Percentiles rank a stretch among this genome's conserved stretches.
phyloP scores from a whole-genome alignment of 345 rosid genomes.

The Theobroma cacao region DNA sequence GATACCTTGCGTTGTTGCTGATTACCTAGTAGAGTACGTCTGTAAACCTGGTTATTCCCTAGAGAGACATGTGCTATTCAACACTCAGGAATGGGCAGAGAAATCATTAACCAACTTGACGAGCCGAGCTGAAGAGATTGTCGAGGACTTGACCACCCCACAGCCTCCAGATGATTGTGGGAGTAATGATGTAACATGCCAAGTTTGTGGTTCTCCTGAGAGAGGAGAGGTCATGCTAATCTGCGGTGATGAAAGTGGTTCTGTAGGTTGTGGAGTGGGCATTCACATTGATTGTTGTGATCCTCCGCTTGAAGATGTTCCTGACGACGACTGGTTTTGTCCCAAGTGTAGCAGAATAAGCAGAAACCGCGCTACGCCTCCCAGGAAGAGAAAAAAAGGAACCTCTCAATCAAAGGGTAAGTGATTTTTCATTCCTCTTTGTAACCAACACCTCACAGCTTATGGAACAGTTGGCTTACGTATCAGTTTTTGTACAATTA shows the following conservation, averaged over 20 bases:
- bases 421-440: background rate
- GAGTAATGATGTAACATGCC: slow-evolving; percentile 34
- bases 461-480: background rate
- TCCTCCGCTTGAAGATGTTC: slow-evolving; percentile 58
- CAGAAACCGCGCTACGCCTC: slow-evolving; percentile 1
- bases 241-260: slow-evolving; percentile 56
- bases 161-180: background rate
- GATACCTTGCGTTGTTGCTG: slow-evolving; percentile 79
- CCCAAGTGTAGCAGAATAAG: slow-evolving; percentile 28
- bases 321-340: slow-evolving; percentile 76
- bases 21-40: slow-evolving; percentile 91
- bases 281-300: slow-evolving; percentile 63
- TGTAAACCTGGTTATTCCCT: slow-evolving; percentile 91
- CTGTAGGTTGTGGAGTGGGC: slow-evolving; percentile 58
- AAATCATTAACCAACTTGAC: slow-evolving; percentile 50
- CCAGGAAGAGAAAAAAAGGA: slow-evolving; percentile 23
- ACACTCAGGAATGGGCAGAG: slow-evolving; percentile 77
- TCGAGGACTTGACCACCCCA: slow-evolving; percentile 5
- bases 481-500: background rate
- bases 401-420: background rate
- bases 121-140: slow-evolving; percentile 41
- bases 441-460: background rate
- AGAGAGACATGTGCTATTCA: slow-evolving; percentile 74
- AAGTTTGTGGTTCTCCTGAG: slow-evolving; percentile 44
- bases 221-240: slow-evolving; percentile 72